Conservation (phyloP, 2,329 filamentous ascomycete species). For the Cercospora sojina region DNA sequence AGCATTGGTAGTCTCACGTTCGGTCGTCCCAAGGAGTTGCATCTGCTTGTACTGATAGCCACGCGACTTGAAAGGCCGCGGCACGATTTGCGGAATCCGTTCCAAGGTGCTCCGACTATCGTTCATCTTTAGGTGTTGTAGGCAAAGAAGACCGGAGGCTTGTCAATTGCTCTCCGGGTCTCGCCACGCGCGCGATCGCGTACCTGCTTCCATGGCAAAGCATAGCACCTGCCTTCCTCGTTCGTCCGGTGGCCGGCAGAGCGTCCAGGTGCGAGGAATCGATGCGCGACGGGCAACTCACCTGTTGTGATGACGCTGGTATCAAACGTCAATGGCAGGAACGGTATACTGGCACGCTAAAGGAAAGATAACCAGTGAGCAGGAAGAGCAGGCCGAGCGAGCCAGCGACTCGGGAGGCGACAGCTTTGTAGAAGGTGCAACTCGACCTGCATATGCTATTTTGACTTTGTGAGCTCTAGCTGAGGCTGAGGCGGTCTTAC, state of each 20-base stretch:
- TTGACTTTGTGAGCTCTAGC: constrained; percentile 16
- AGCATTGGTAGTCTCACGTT: not conserved
- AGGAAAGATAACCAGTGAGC: not conserved
- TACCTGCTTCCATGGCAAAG: not conserved
- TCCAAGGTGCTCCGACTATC: not conserved
- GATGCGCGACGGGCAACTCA: not conserved
- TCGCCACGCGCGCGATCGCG: not conserved
- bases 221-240: not conserved
- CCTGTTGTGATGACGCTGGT: not conserved
- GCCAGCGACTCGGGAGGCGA: not conserved
- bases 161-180: not conserved
- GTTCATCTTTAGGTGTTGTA: not conserved
- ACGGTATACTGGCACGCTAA: not conserved
- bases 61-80: not conserved
- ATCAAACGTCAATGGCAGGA: not conserved
- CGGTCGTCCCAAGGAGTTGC: not conserved
- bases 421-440: not conserved
- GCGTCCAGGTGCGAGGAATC: not conserved
- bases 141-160: not conserved
- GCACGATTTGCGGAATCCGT: not conserved
- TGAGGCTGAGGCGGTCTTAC: constrained; percentile 19
- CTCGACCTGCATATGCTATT: constrained; percentile 8
- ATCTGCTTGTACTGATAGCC: not conserved
- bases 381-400: not conserved
- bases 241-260: not conserved